A percentile compares a stretch with the other conserved stretches of the same genome.
These are phyloP conservation scores for Berberis thunbergii DNA, from an alignment of 164 flowering plant species.

Conservation along the genomic window DNA sequence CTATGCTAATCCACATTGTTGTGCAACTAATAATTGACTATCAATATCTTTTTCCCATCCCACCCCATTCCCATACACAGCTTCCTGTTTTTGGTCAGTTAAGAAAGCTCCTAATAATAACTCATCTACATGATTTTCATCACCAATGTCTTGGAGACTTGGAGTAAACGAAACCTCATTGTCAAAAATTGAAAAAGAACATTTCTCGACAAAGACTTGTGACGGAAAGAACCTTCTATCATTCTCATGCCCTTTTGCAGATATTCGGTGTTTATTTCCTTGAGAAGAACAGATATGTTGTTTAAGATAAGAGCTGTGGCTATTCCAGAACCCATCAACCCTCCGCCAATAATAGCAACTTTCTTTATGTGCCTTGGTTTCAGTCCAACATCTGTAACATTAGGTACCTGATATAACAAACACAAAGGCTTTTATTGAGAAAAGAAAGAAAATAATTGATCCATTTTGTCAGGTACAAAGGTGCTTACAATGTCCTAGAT, in stretches of 20 bases:
- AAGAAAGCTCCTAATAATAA: too few relatives aligned
- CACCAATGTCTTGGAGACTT: too few relatives aligned
- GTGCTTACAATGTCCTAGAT: too few relatives aligned
- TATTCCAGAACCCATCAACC: constrained; percentile 97
- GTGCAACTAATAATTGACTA: too few relatives aligned
- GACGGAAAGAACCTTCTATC: constrained; percentile 49
- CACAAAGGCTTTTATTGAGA: neutral
- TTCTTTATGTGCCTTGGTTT: constrained; percentile 68
- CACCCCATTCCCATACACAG: too few relatives aligned
- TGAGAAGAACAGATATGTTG: constrained; percentile 65
- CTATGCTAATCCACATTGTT: too few relatives aligned
- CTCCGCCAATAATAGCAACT: constrained; percentile 96
- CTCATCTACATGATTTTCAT: too few relatives aligned
- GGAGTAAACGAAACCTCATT: too few relatives aligned
- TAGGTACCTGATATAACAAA: constrained; percentile 53
- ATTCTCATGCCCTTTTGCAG: constrained; percentile 65
- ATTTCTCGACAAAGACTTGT: neutral
- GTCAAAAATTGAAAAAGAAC: too few relatives aligned
- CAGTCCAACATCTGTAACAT: constrained; percentile 78
- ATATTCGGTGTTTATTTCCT: constrained; percentile 78
- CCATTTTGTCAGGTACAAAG: too few relatives aligned
- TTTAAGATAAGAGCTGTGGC: constrained; percentile 75
- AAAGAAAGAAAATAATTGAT: neutral
- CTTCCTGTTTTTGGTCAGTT: too few relatives aligned
- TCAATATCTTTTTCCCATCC: too few relatives aligned